Evolutionary conservation across 1,284 basidiomycete genomes (phyloP).

Genomic region (Papiliotrema nemorosa): DNA sequence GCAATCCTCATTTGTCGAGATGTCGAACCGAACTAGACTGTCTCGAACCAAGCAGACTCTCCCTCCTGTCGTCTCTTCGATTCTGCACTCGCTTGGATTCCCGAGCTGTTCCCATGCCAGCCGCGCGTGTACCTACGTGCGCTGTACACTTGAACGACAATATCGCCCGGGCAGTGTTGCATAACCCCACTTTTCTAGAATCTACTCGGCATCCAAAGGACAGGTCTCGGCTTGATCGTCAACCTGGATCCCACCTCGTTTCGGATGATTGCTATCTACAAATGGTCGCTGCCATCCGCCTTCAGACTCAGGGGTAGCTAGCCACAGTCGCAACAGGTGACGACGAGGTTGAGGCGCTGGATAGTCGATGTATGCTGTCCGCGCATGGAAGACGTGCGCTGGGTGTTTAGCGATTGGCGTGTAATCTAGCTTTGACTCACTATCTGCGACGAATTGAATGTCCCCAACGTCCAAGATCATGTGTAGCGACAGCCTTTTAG

Average conservation of each 20-base stretch:
- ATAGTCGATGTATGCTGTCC: conserved; percentile 50
- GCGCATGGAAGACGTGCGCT: conserved; percentile 48
- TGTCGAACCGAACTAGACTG: no score
- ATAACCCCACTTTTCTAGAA: no score
- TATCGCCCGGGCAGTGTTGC: no score
- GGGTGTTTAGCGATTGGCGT: no score
- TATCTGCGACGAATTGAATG: conserved; percentile 42
- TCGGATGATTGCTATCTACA: conserved; percentile 39
- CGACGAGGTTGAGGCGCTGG: conserved; percentile 44
- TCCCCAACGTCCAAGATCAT: conserved; percentile 52
- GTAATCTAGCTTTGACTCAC: no score
- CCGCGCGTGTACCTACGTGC: no score
- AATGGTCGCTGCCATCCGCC: conserved; percentile 50
- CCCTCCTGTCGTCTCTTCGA: no score
- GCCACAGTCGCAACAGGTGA: conserved; percentile 52
- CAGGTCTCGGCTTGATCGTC: conserved; percentile 44
- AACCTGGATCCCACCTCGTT: conserved; percentile 46
- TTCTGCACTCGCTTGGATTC: no score
- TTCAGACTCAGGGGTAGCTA: conserved; percentile 44
- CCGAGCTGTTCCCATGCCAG: no score
- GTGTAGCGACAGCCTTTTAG: conserved; percentile 46
- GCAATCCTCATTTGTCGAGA: no score
- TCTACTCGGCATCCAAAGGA: conserved; percentile 49
- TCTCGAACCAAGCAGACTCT: no score
- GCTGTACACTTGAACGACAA: no score